Base-by-base conservation (phyloP, 192 early-diverging fungal genomes). In the Umbelopsis ramanniana region DNA sequence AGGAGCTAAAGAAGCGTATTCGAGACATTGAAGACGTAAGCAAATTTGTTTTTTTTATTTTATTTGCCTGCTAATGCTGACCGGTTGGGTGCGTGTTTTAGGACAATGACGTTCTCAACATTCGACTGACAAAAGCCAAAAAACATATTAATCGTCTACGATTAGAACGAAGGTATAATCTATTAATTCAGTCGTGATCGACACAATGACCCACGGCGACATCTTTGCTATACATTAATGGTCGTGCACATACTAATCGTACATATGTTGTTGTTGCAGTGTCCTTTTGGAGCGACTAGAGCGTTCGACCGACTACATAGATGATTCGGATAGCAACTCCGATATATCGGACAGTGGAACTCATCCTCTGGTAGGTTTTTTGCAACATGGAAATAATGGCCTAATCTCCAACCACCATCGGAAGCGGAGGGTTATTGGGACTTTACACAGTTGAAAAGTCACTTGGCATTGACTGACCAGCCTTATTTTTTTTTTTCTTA, bases 21-120 rank as follows among this genome's bases (percentile, higher is more conserved):
- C 66, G 81, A 60, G 76, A 84, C 47, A 81, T 84, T 69, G 83
- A 84, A 76, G 72, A 83, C 24, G 83, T 86, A 77, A 76, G 72
- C 40, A 22, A 54, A 72, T 52, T 5, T 50, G 33, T 52, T 52
- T 72, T 21, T 22, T 60, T 12, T 21, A 19, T 17, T 45, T 29
- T 9, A 46, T n/a, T 47, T 22, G 11, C 6, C n/a, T 23, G 17
- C 14, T 47, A 70, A 24, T 68, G 23, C 45, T n/a, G n/a, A 53
- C 48, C 3, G 12, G 17, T 3, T 35, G 0, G 1, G 15, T 12
- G 53, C 33, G 47, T 23, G 26, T 23, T 48, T 29, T 76, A 86
- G 84, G 82, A 86, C 37, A 86, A 86, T 74, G 77, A 79, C 33
- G 55, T 68, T 23, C 79, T 84, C 53, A 73, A 74, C 52, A 48